Evolutionary conservation across 371 early-diverging fungal genomes (phyloP).

Genomic region (Mucor lusitanicus): DNA sequence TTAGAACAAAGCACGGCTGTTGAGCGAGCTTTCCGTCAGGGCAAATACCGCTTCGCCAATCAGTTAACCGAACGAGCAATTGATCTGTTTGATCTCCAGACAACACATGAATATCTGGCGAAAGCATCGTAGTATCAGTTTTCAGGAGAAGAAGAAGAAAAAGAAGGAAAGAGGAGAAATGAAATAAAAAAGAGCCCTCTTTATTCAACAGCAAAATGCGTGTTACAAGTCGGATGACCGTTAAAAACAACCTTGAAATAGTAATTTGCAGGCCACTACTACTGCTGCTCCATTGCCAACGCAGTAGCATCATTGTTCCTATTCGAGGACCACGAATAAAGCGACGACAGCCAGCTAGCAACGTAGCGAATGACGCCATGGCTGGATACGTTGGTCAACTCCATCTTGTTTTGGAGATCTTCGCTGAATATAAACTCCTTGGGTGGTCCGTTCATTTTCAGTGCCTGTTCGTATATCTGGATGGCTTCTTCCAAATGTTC

Average conservation of each 20-base stretch:
- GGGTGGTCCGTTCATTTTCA: slow-evolving; percentile 42
- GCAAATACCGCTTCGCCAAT: slow-evolving; percentile 41
- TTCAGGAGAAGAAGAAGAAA: neutral
- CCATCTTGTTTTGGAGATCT: neutral
- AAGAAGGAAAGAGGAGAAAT: neutral
- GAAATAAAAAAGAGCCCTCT: neutral
- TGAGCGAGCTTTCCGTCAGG: slow-evolving; percentile 35
- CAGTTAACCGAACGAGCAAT: slow-evolving; percentile 22
- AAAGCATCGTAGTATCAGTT: neutral
- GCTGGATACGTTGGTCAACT: neutral
- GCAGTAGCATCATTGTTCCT: neutral
- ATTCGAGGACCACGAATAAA: neutral
- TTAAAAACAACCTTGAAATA: neutral
- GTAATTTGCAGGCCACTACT: neutral
- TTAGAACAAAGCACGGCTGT: slow-evolving; percentile 34
- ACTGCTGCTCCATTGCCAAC: neutral
- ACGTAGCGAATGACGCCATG: neutral
- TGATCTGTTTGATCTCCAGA: slow-evolving; percentile 19
- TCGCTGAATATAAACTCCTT: slow-evolving; percentile 15
- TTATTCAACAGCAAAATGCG: neutral
- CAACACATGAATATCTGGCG: slow-evolving; percentile 8
- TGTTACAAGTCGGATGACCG: slow-evolving; percentile 9
- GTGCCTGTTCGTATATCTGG: slow-evolving; percentile 31
- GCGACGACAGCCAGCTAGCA: neutral
- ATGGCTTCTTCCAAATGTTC: slow-evolving; percentile 47